Percentiles rank a stretch among this genome's conserved stretches.
phyloP scores from a whole-genome alignment of 1,139 yeast genomes.

The Entelexis sorbosivorans region DNA sequence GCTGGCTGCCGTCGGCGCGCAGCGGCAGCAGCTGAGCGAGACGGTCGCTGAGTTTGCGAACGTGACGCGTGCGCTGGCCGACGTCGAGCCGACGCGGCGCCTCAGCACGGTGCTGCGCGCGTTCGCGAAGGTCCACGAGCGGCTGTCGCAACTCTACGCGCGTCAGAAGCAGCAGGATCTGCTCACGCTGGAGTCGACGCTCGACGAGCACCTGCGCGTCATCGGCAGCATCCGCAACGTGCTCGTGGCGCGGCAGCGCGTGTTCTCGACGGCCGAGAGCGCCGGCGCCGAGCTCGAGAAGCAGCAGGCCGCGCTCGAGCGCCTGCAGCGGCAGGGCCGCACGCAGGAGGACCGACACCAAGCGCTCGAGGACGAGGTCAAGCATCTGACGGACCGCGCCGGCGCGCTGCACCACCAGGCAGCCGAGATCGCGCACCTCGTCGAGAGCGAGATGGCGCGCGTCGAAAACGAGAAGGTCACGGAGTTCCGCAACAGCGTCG shows the following conservation, averaged over 20 bases:
- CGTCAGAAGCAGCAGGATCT: slow-evolving; percentile 79
- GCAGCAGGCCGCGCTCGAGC: slow-evolving; percentile 42
- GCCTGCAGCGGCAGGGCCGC: slow-evolving; percentile 44
- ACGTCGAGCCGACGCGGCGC: slow-evolving; percentile 61
- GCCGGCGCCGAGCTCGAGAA: slow-evolving; percentile 42
- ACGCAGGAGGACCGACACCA: slow-evolving; percentile 55
- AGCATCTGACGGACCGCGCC: slow-evolving; percentile 48
- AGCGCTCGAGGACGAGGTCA: slow-evolving; percentile 46
- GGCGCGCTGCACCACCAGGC: slow-evolving; percentile 48
- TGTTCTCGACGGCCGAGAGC: slow-evolving; percentile 50
- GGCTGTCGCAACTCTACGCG: slow-evolving; percentile 64
- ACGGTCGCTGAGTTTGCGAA: slow-evolving; percentile 54
- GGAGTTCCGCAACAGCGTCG: slow-evolving; percentile 84
- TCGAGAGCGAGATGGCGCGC: slow-evolving; percentile 53
- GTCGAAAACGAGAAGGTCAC: slow-evolving; percentile 70
- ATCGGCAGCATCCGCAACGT: slow-evolving; percentile 66
- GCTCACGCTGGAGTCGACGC: slow-evolving; percentile 71
- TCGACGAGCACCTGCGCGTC: slow-evolving; percentile 76
- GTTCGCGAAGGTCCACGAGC: slow-evolving; percentile 61
- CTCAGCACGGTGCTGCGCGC: slow-evolving; percentile 50
- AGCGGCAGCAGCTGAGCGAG: slow-evolving; percentile 61
- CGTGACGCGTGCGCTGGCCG: slow-evolving; percentile 49
- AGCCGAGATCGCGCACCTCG: slow-evolving; percentile 49
- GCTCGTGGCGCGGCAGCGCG: slow-evolving; percentile 62
- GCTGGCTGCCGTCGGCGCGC: slow-evolving; percentile 61